Evolutionary conservation across 148 eudicot species (phyloP), one percentile per base, ranked within the genome.

Genomic region (Fallopia convolvulus): DNA sequence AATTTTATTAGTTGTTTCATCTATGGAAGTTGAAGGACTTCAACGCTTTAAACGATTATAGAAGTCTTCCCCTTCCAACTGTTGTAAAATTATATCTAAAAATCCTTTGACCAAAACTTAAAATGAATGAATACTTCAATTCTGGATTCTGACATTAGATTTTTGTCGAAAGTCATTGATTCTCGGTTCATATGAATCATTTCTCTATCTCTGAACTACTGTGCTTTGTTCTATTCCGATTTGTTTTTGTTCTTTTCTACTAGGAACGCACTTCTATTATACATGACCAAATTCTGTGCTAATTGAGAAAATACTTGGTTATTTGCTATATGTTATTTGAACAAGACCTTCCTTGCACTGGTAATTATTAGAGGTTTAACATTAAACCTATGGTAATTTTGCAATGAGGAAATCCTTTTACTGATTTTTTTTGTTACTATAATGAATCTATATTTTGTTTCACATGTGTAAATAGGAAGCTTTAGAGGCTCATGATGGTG

Each of bases 401-500:
- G 36, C 2, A 12, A 26, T 26, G 39, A 23, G 21, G 46, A 68
- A 65, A 15, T 33, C 46, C 21, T 68, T 68, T 68, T 36, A 39
- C 72, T 68, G 26, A 20, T 21, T 26, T 10, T 23, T 4, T 20
- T 21, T 58, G 65, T 8, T 8, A 58, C 30, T 26, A 58, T 58
- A 17, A 32, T 13, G 46, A 68, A 36, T 68, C 15, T 68, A 15
- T 21, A 46, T 41, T 70, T 78, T 30, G 12, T 77, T 71, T 23
- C 18, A n/a, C 53, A 21, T 80, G 55, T 50, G 13, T 1, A 76
- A 75, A 79, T 61, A 95, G 99, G 98, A 91, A 84, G 86, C 87
- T 50, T 78, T 95, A 86, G 99, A 95, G 89, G 91, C 85, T 77
- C 89, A 91, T 88, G 98, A 95, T 91, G 98, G 97, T 30, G 97